Percentiles rank a stretch among this genome's conserved stretches.
Conservation (phyloP, 2,329 filamentous ascomycete genomes). For the Canariomyces notabilis region DNA sequence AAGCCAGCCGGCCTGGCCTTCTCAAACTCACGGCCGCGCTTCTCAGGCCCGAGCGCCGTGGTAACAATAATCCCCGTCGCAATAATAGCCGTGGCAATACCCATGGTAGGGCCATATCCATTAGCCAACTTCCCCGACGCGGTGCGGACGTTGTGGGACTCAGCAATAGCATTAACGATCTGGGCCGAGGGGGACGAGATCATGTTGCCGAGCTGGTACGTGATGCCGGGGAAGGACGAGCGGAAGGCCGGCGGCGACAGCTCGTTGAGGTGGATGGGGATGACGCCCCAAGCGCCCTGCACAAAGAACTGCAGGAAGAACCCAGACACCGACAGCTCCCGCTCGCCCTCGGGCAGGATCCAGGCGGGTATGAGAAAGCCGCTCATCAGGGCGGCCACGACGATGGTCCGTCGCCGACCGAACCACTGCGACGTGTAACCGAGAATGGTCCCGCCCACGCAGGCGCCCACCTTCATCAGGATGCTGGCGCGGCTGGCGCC, state of each 20-base stretch:
- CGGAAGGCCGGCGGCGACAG: conserved; percentile 65
- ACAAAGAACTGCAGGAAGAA: conserved; percentile 69
- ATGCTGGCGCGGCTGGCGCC: conserved; percentile 70
- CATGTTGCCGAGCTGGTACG: conserved; percentile 73
- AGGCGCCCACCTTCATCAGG: conserved; percentile 73
- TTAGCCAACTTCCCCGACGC: conserved; percentile 53
- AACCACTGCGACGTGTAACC: conserved; percentile 73
- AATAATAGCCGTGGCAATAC: conserved; percentile 70
- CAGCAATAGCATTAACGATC: conserved; percentile 71
- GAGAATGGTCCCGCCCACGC: conserved; percentile 66
- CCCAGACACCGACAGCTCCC: conserved; percentile 55
- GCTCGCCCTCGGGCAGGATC: conserved; percentile 60
- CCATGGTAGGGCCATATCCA: conserved; percentile 72
- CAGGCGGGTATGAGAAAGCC: conserved; percentile 62
- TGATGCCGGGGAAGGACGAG: conserved; percentile 64
- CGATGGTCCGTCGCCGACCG: conserved; percentile 65
- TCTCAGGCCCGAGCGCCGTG: conserved; percentile 67
- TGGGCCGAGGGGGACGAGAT: conserved; percentile 67
- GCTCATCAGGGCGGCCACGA: conserved; percentile 55
- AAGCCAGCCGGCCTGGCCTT: conserved; percentile 48
- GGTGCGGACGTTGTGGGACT: conserved; percentile 53
- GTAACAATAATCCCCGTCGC: conserved; percentile 63
- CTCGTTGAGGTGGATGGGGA: conserved; percentile 70
- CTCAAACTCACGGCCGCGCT: conserved; percentile 66
- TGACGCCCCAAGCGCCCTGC: conserved; percentile 62